Evolutionary conservation across 306 rosid genomes (phyloP).

Genomic region (Pyrus pyrifolia): DNA sequence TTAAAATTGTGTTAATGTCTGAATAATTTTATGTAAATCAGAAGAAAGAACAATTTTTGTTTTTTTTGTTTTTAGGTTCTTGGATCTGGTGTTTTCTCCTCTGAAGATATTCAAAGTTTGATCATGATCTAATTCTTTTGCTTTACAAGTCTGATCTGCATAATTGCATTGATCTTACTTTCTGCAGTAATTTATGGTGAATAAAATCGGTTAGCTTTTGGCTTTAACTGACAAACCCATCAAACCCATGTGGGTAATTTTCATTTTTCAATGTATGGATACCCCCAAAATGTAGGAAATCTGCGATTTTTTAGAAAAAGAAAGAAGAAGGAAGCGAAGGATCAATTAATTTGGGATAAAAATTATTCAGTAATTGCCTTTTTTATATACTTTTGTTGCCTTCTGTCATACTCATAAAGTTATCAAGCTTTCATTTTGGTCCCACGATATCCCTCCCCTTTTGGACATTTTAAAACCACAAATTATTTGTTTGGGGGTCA

Average conservation of each 20-base stretch:
- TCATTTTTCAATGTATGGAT: too few relatives aligned
- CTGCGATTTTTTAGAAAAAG: not conserved
- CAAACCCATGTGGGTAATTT: not conserved
- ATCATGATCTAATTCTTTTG: not conserved
- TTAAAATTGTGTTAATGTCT: constrained; percentile 25
- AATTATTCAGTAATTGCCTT: not conserved
- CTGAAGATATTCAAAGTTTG: constrained; percentile 12
- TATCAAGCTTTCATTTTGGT: not conserved
- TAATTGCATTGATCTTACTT: not conserved
- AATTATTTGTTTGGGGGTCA: not conserved
- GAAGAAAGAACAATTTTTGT: constrained; percentile 18
- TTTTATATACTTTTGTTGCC: not conserved
- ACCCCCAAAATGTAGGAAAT: not conserved
- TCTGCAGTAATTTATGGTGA: not conserved
- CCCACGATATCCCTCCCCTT: not conserved
- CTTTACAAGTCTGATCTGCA: not conserved
- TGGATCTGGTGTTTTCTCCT: constrained; percentile 3
- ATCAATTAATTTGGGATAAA: not conserved
- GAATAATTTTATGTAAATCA: constrained; percentile 27
- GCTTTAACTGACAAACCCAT: not conserved
- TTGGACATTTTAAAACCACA: not conserved
- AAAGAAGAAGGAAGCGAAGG: not conserved
- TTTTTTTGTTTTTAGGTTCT: not conserved
- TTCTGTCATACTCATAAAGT: not conserved
- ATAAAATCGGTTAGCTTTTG: not conserved